Evolutionary conservation across 148 eudicot genomes (phyloP).

Genomic region (Limonium bicolor): DNA sequence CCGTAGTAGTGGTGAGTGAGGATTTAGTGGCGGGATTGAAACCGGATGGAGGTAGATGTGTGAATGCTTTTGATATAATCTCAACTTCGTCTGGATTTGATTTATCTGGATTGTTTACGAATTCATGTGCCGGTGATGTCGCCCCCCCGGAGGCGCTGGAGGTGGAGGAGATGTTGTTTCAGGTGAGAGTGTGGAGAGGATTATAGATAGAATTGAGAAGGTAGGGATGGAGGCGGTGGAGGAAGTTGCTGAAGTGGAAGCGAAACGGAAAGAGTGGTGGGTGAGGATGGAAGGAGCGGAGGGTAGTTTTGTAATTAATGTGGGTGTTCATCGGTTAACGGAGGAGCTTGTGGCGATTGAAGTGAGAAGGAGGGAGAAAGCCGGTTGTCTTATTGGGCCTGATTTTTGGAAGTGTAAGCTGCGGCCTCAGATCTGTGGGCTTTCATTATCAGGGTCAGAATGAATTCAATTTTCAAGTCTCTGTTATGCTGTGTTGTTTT

Average conservation of each 20-base stretch:
- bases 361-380: conserved; percentile 24
- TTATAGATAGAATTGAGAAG: conserved; percentile 31
- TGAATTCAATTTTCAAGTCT: too few species aligned
- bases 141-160: not conserved
- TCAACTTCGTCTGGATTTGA: conserved; percentile 48
- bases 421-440: conserved; percentile 16
- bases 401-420: conserved; percentile 33
- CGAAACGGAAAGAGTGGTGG: conserved; percentile 17
- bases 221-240: conserved; percentile 36
- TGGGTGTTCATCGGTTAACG: conserved; percentile 38
- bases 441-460: too few species aligned
- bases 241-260: conserved; percentile 13
- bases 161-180: conserved; percentile 34
- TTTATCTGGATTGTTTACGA: conserved; percentile 38
- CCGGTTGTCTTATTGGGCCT: conserved; percentile 10
- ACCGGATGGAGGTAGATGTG: conserved; percentile 6
- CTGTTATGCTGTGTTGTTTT: too few species aligned
- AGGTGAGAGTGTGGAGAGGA: conserved; percentile 19
- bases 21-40: conserved; percentile 2
- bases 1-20: not conserved
- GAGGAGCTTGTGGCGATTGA: conserved; percentile 31
- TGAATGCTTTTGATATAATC: conserved; percentile 65
- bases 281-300: conserved; percentile 28
- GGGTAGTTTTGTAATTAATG: conserved; percentile 16
- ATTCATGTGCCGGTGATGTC: conserved; percentile 1